Base-by-base conservation (phyloP, 768 basidiomycete genomes). In the Mycena amicta region DNA sequence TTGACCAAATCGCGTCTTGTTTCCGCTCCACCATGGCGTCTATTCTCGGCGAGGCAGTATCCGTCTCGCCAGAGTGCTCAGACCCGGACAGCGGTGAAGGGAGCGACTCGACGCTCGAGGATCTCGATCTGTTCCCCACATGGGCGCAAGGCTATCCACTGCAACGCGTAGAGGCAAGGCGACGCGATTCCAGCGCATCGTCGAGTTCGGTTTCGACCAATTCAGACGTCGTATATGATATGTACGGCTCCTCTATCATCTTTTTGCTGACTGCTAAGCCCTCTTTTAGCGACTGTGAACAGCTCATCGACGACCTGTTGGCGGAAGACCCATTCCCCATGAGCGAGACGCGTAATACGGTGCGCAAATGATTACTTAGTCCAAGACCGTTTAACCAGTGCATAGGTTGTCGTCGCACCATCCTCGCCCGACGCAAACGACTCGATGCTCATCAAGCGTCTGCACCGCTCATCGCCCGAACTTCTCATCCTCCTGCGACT, bases 391-490 rank as follows among this genome's bases (percentile, higher is more conserved):
- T 43, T 1, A 57, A 33, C 15, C 25, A 27, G 29, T 55, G 30
- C 39, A 20, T 39, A 79, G 74, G 67, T 75, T 12, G 66, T 72
- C 47, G 67, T 73, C n/a, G 71, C 75, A 45, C 68, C 72, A 31
- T 70, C 68, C 20, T 53, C 67, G 0, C 59, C 63, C 8, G 61
- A 62, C 12, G 58, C 65, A 27, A 66, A 65, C 33, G 67, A 72
- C 52, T 68, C 71, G 2, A 65, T 80, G 50, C 79, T 80, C 75
- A 74, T 80, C 53, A 77, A 77, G 55, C 70, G 73, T 18, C 62
- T 80, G 12, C 62, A 68, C 43, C 67, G 67, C 15, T 67, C 70
- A 11, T 74, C 79, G 0, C 49, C 69, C 16, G 81, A 83, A 59
- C 67, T 80, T 5, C 60, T 71, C 25, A 60, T 84, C 12, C 66